phyloP scores from a whole-genome alignment of 2,329 filamentous ascomycete species.

The Macrophomina pseudophaseolina region DNA sequence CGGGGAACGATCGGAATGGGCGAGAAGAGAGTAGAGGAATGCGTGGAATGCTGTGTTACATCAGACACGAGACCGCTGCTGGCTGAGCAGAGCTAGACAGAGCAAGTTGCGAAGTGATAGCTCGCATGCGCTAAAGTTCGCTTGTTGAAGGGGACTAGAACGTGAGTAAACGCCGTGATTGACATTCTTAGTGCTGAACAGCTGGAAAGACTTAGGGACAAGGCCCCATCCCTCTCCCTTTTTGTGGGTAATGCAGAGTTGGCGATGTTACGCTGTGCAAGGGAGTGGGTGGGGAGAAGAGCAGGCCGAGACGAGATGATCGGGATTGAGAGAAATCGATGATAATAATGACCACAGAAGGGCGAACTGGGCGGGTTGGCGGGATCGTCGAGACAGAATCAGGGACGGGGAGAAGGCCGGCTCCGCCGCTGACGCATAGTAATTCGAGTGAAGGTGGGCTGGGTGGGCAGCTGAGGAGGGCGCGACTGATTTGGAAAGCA shows the following conservation, averaged over 20 bases:
- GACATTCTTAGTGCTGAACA: background rate
- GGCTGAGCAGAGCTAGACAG: background rate
- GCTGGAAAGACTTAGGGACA: no score
- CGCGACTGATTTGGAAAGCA: background rate
- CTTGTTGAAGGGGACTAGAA: background rate
- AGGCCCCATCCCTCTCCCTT: background rate
- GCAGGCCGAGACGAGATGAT: background rate
- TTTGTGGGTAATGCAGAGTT: background rate
- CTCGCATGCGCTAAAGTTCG: background rate
- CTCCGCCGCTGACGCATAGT: background rate
- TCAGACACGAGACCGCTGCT: background rate
- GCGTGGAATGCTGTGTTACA: background rate
- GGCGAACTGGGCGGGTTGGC: background rate
- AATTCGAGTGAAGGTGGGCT: background rate
- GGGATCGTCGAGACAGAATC: background rate
- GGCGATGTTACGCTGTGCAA: slow-evolving; percentile 10
- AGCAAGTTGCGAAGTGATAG: background rate
- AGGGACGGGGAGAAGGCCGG: background rate
- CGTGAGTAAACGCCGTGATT: background rate
- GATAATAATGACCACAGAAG: background rate
- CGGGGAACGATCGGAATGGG: background rate
- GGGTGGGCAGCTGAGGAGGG: background rate
- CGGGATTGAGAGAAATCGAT: background rate
- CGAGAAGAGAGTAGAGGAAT: background rate
- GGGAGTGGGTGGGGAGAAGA: background rate